phyloP scores from a whole-genome alignment of 305 asterid species.

The Plantago lanceolata region DNA sequence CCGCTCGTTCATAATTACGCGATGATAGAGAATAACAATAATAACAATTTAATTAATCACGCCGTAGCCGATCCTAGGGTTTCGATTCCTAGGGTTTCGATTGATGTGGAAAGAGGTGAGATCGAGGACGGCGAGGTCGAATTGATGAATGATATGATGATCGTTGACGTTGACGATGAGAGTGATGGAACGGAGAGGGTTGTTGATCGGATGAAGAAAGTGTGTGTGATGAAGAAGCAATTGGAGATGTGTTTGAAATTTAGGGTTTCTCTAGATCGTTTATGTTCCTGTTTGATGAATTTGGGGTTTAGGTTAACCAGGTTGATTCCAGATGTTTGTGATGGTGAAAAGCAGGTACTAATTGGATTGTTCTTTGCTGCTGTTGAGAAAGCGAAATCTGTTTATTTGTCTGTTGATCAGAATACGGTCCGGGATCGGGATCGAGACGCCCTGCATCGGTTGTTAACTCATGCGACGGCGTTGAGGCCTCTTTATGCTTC shows the following conservation, averaged over 20 bases:
- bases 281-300: constrained; percentile 46
- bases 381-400: constrained; percentile 43
- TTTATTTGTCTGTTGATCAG: constrained; percentile 22
- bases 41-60: no score
- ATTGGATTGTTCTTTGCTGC: constrained; percentile 47
- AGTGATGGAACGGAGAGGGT: no score
- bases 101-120: no score
- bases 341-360: constrained; percentile 51
- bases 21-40: no score
- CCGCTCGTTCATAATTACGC: no score
- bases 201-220: no score
- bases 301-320: constrained; percentile 42
- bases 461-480: constrained; percentile 49
- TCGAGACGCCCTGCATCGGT: constrained; percentile 49
- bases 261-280: constrained; percentile 51
- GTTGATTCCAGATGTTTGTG: constrained; percentile 39
- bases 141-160: no score
- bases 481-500: constrained; percentile 50
- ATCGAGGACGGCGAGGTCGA: no score
- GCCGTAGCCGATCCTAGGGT: no score
- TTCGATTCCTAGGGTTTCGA: no score
- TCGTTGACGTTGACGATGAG: no score
- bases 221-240: constrained; percentile 40
- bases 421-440: constrained; percentile 42
- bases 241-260: constrained; percentile 33